Evolutionary conservation across 192 early-diverging fungal species (phyloP).

Genomic region (Podila clonocystis): DNA sequence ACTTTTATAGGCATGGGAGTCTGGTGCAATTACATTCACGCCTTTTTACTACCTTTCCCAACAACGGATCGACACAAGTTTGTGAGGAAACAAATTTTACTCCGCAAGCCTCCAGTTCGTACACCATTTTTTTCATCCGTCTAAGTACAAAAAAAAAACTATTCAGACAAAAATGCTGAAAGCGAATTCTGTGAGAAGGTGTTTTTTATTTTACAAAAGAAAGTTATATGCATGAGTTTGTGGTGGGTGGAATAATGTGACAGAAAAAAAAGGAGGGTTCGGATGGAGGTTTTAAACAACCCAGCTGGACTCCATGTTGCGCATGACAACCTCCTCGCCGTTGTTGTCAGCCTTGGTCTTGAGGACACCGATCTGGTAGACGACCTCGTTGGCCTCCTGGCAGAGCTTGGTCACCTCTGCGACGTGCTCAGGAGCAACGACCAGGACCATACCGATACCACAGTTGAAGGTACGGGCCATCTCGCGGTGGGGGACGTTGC

Average conservation of each 20-base stretch:
- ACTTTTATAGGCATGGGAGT: conserved; percentile 41
- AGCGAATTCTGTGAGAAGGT: not conserved
- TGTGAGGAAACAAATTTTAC: too few species aligned
- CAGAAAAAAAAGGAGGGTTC: too few species aligned
- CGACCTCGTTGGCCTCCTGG: conserved; percentile 68
- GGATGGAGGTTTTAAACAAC: conserved; percentile 12
- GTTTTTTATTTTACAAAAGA: conserved; percentile 2
- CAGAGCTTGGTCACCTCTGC: conserved; percentile 68
- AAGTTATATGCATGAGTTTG: too few species aligned
- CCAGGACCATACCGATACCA: conserved; percentile 97
- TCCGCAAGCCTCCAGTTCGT: too few species aligned
- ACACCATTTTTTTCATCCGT: too few species aligned
- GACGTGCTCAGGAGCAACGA: conserved; percentile 75
- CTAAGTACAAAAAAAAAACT: not conserved
- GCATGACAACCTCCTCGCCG: conserved; percentile 63
- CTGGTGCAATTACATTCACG: conserved; percentile 32
- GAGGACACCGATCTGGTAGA: conserved; percentile 79
- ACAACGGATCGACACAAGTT: not conserved
- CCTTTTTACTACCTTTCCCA: conserved; percentile 36
- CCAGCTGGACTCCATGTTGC: conserved; percentile 49
- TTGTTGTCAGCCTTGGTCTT: conserved; percentile 56
- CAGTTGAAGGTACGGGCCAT: conserved; percentile 99
- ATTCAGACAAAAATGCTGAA: not conserved
- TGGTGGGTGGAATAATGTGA: too few species aligned
- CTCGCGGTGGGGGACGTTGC: conserved; percentile 83